Evolutionary conservation across 2,329 filamentous ascomycete species (phyloP).

Genomic region (Paraphoma chrysanthemicola): DNA sequence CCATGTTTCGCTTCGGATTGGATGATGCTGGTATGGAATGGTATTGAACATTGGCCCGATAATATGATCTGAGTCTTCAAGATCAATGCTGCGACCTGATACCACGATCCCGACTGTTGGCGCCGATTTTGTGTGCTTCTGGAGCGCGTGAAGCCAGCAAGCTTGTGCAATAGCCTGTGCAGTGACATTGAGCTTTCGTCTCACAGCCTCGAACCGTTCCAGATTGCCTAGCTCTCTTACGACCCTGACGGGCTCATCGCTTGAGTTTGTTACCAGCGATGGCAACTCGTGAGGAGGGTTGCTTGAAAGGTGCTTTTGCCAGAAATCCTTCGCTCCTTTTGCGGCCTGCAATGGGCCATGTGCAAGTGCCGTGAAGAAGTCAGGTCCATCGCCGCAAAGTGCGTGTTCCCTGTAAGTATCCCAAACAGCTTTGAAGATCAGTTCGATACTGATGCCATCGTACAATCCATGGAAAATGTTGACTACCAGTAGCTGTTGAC

Average conservation of each 20-base stretch:
- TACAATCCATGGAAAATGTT: slow-evolving; percentile 88
- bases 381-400: slow-evolving; percentile 50
- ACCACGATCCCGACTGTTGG: slow-evolving; percentile 75
- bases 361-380: slow-evolving; percentile 71
- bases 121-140: slow-evolving; percentile 55
- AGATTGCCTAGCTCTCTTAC: slow-evolving; percentile 53
- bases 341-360: slow-evolving; percentile 69
- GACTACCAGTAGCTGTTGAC: slow-evolving; percentile 59
- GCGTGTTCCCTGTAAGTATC: slow-evolving; percentile 55
- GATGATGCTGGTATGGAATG: slow-evolving; percentile 70
- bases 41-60: slow-evolving; percentile 92
- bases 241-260: slow-evolving; percentile 25
- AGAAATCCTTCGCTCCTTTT: slow-evolving; percentile 68
- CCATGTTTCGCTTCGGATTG: slow-evolving; percentile 62
- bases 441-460: slow-evolving; percentile 78
- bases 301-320: slow-evolving; percentile 64
- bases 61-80: slow-evolving; percentile 69
- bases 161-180: slow-evolving; percentile 81
- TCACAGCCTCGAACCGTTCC: slow-evolving; percentile 54
- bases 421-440: slow-evolving; percentile 69
- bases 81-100: slow-evolving; percentile 76
- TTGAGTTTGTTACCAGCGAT: slow-evolving; percentile 22
- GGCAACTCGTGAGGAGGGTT: slow-evolving; percentile 43
- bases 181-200: slow-evolving; percentile 71
- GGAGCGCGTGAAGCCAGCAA: slow-evolving; percentile 72